These are phyloP conservation scores for Colletotrichum sidae DNA, from an alignment of 2,329 filamentous ascomycete species.

Conservation along the genomic window DNA sequence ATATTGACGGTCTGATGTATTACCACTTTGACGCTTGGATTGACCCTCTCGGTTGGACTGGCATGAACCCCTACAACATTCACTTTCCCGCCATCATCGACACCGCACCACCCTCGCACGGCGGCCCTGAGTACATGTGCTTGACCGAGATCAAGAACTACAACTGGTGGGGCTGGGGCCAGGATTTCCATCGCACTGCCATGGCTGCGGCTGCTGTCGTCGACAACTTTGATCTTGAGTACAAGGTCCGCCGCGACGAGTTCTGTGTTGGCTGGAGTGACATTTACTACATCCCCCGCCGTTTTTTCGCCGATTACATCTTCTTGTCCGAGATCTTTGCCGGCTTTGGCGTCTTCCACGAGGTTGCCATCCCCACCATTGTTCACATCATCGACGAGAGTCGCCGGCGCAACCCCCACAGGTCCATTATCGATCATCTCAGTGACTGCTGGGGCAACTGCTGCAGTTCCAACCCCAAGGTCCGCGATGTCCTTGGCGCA, in stretches of 20 bases:
- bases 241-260: conserved; percentile 41
- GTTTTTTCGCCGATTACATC: conserved; percentile 48
- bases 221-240: conserved; percentile 39
- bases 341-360: conserved; percentile 44
- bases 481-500: conserved; percentile 35
- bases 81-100: conserved; percentile 42
- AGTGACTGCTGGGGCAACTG: conserved; percentile 40
- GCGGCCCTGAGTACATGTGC: conserved; percentile 40
- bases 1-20: conserved; percentile 46
- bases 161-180: conserved; percentile 41
- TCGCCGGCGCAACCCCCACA: conserved; percentile 37
- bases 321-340: conserved; percentile 42
- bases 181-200: conserved; percentile 38
- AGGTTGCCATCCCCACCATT: conserved; percentile 47
- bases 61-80: conserved; percentile 44
- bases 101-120: conserved; percentile 36
- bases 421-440: conserved; percentile 35
- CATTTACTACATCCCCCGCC: conserved; percentile 49
- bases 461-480: conserved; percentile 37
- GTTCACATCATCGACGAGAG: conserved; percentile 46
- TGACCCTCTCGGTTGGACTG: conserved; percentile 43
- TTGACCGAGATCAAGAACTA: conserved; percentile 39
- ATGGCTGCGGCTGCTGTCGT: conserved; percentile 36
- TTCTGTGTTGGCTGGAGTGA: conserved; percentile 49
- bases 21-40: conserved; percentile 50